A percentile compares a stretch with the other conserved stretches of the same genome.
These are phyloP conservation scores for Thyridium curvatum DNA, from an alignment of 2,329 filamentous ascomycete genomes.

Conservation along the genomic window DNA sequence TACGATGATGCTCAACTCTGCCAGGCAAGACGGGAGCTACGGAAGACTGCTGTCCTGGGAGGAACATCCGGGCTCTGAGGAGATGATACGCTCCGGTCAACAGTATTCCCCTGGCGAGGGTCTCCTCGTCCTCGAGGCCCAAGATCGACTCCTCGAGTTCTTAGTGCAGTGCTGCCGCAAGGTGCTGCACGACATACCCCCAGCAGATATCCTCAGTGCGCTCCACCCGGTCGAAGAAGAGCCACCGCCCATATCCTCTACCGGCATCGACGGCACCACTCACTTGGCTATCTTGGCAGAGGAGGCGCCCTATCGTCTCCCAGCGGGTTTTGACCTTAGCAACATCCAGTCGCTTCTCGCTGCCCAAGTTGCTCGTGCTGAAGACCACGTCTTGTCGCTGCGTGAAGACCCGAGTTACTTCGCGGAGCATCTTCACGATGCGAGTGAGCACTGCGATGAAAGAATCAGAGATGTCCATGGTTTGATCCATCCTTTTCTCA, in stretches of 20 bases:
- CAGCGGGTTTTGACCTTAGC: conserved; percentile 36
- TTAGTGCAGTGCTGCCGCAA: conserved; percentile 37
- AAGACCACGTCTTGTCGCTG: conserved; percentile 49
- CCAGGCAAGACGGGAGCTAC: conserved; percentile 20
- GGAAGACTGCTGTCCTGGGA: conserved; percentile 27
- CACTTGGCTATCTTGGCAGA: conserved; percentile 29
- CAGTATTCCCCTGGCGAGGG: conserved; percentile 39
- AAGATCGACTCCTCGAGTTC: conserved; percentile 40
- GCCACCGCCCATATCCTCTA: conserved; percentile 14
- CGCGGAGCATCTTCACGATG: conserved; percentile 30
- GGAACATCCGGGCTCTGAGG: conserved; percentile 23
- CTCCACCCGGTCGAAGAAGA: conserved; percentile 28
- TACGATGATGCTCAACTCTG: conserved; percentile 26
- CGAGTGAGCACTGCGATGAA: conserved; percentile 39
- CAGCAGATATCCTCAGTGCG: conserved; percentile 17
- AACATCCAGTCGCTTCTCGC: conserved; percentile 36
- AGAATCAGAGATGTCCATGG: conserved; percentile 31
- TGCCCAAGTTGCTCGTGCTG: conserved; percentile 31
- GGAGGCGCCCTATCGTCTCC: conserved; percentile 47
- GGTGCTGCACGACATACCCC: conserved; percentile 45
- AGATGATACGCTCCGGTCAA: conserved; percentile 20
- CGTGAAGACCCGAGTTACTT: conserved; percentile 57
- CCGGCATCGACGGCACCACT: conserved; percentile 22
- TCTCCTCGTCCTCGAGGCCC: conserved; percentile 42
- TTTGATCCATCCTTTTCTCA: conserved; percentile 16